Percentiles rank a stretch among this genome's conserved stretches.
These are phyloP conservation scores for Nematodospora valgi DNA, from an alignment of 805 yeast genomes.

Conservation along the genomic window DNA sequence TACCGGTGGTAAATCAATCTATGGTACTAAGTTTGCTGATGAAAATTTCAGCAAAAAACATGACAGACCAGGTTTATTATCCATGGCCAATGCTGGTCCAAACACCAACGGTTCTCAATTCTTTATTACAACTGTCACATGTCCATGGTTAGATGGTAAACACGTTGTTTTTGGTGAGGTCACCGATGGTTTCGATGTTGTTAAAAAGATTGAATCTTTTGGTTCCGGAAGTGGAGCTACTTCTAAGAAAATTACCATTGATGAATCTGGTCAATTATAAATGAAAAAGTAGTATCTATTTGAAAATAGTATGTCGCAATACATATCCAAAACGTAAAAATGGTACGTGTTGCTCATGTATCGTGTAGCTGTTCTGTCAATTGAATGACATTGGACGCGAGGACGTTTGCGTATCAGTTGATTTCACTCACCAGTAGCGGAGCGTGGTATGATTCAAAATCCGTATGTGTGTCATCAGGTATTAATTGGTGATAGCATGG, in stretches of 20 bases:
- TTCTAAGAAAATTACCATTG: conserved; percentile 60
- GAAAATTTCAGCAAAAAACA: conserved; percentile 73
- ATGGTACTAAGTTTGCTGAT: conserved; percentile 64
- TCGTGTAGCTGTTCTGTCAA: too few relatives aligned
- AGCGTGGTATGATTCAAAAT: too few relatives aligned
- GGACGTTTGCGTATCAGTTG: too few relatives aligned
- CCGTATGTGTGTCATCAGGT: too few relatives aligned
- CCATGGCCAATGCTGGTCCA: conserved; percentile 94
- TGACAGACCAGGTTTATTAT: conserved; percentile 75
- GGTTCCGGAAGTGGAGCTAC: conserved; percentile 72
- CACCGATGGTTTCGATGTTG: conserved; percentile 57
- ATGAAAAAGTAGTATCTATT: not conserved
- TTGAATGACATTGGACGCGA: too few relatives aligned
- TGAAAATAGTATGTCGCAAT: not conserved
- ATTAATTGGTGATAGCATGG: too few relatives aligned
- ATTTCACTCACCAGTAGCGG: too few relatives aligned
- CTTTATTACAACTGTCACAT: conserved; percentile 77
- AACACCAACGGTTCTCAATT: conserved; percentile 91
- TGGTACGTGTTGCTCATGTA: too few relatives aligned
- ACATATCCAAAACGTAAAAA: not conserved
- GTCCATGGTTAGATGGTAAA: conserved; percentile 77
- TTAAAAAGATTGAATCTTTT: conserved; percentile 56
- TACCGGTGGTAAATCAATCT: conserved; percentile 87
- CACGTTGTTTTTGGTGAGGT: conserved; percentile 82
- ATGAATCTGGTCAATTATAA: conserved; percentile 55